Conservation (phyloP, 495 filamentous ascomycete genomes). For the Penicillium ochrochloron region DNA sequence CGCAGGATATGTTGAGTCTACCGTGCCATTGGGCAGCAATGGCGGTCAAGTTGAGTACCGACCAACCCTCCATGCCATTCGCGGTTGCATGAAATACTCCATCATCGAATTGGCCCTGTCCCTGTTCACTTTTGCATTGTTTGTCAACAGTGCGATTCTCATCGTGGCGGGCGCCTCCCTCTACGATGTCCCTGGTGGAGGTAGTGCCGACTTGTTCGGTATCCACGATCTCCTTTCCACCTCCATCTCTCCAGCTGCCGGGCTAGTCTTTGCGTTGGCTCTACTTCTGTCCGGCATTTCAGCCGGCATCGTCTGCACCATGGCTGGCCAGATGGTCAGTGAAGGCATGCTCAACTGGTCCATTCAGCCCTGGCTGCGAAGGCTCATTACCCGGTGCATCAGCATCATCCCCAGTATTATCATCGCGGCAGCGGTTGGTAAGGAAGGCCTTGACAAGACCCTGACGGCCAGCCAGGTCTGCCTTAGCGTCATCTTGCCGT, state of each 20-base stretch:
- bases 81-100: slow-evolving; percentile 77
- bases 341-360: slow-evolving; percentile 78
- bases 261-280: slow-evolving; percentile 77
- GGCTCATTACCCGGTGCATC: slow-evolving; percentile 72
- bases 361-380: slow-evolving; percentile 70
- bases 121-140: slow-evolving; percentile 91
- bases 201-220: slow-evolving; percentile 75
- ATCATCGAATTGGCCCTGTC: slow-evolving; percentile 75
- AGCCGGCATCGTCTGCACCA: slow-evolving; percentile 82
- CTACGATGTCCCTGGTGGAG: slow-evolving; percentile 58
- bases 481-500: slow-evolving; percentile 78
- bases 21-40: slow-evolving; percentile 41
- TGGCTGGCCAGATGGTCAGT: slow-evolving; percentile 81
- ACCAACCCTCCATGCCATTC: slow-evolving; percentile 78
- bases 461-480: slow-evolving; percentile 81
- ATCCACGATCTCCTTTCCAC: slow-evolving; percentile 77
- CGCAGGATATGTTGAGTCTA: slow-evolving; percentile 57
- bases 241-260: slow-evolving; percentile 72
- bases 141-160: slow-evolving; percentile 89
- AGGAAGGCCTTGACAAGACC: slow-evolving; percentile 70
- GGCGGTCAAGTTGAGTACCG: slow-evolving; percentile 66
- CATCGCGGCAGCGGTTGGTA: slow-evolving; percentile 77
- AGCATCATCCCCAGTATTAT: slow-evolving; percentile 82
- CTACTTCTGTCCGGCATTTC: slow-evolving; percentile 76
- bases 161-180: slow-evolving; percentile 86